Base-by-base conservation (phyloP, 2,329 filamentous ascomycete genomes). In the Shiraia sp. region DNA sequence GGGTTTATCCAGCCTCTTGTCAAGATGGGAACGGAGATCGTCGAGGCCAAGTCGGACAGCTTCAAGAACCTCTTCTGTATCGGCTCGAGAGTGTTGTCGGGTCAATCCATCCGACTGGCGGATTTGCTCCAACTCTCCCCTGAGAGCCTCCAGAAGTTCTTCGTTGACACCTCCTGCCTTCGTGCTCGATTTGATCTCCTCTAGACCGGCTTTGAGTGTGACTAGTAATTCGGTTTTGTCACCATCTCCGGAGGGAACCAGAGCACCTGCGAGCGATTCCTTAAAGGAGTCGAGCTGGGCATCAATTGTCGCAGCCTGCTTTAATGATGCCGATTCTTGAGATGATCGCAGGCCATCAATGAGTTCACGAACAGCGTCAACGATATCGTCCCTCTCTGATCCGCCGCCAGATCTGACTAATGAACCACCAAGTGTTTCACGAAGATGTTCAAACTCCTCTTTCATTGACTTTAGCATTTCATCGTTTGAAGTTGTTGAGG, bases 321-420 rank as follows among this genome's bases (percentile, higher is more conserved):
- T 71, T 22, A 71, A 70, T 9, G 73, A 69, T 16, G 67, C 59
- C 10, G 69, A 68, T 36, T 68, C 66, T 13, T 75, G 70, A 5
- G 73, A 68, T 6, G 63, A 61, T 6, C 69, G 68, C 16, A 77
- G 57, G 6, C 69, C 71, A 15, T 76, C 73, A 13, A 76, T 56
- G 4, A 72, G 61, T 45, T 72, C 69, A 16, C 68, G 83, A 2
- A 92, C 73, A 8, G 83, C 81, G 47, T 87, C 80, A 1, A 95
- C 77, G 17, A 92, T 79, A 36, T 91, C 87, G 25, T 87, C 79
- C 34, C 79, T 81, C 38, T 83, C 77, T 7, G 69, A 63, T 13
- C 66, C 65, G 16, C 71, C 67, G 13, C 72, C 73, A 3, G 72
- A 69, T 36, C 67, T 72, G 32, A 80, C 68, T 6, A 85, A 55